Evolutionary conservation across 2,329 filamentous ascomycete species (phyloP).

Genomic region (Parascedosporium putredinis): DNA sequence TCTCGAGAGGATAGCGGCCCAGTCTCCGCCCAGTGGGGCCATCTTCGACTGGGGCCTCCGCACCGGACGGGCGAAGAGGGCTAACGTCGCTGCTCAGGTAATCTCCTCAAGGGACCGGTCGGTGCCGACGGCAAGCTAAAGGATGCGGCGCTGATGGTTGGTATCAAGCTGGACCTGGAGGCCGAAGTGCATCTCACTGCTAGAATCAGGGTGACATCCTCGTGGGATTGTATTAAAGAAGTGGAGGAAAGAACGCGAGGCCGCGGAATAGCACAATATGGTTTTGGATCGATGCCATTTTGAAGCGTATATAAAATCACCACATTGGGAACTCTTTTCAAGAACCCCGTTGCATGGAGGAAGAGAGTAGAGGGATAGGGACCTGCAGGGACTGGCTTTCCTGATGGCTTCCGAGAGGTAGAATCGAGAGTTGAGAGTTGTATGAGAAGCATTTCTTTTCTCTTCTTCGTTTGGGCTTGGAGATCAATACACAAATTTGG

Average conservation of each 20-base stretch:
- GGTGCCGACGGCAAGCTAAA: conserved; percentile 48
- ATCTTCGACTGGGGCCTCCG: conserved; percentile 3
- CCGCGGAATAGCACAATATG: not conserved
- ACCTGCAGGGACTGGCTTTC: no score
- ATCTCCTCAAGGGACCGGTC: conserved; percentile 45
- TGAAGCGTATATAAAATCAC: no score
- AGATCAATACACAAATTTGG: no score
- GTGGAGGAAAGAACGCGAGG: conserved; percentile 2
- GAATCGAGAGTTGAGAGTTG: no score
- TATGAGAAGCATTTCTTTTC: no score
- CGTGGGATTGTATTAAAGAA: conserved; percentile 47
- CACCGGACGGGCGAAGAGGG: not conserved
- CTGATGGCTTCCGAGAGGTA: no score
- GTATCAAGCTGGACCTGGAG: conserved; percentile 54
- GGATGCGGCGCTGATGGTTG: conserved; percentile 45
- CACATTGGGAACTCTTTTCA: no score
- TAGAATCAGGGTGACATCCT: conserved; percentile 50
- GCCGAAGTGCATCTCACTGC: conserved; percentile 53
- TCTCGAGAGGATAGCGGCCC: not conserved
- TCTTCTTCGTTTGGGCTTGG: no score
- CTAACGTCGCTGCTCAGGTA: conserved; percentile 23
- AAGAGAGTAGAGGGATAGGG: no score
- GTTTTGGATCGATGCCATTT: not conserved
- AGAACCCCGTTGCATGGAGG: no score
- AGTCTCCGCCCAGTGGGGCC: not conserved